These are phyloP conservation scores for Aspergillus hortae DNA, from an alignment of 2,329 filamentous ascomycete genomes.

Conservation along the genomic window DNA sequence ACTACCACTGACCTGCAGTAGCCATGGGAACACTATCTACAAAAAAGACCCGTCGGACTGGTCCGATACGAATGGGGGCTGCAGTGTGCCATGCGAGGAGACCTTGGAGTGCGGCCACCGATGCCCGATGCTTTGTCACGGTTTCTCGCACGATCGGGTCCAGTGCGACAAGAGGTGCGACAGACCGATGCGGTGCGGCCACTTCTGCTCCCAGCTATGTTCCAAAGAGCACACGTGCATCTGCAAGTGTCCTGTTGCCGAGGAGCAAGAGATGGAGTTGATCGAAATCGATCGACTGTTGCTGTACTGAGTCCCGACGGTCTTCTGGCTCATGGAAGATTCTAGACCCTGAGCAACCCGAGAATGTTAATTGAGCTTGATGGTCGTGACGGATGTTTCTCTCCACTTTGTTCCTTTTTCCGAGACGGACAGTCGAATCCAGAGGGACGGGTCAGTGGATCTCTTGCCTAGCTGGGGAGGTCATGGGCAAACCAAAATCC, in stretches of 20 bases:
- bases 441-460: too few relatives aligned
- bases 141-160: slow-evolving; percentile 38
- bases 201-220: slow-evolving; percentile 34
- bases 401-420: too few relatives aligned
- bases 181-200: slow-evolving; percentile 35
- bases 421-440: too few relatives aligned
- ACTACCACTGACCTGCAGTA: slow-evolving; percentile 62
- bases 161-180: slow-evolving; percentile 33
- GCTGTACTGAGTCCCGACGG: too few relatives aligned
- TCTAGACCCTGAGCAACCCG: too few relatives aligned
- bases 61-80: slow-evolving; percentile 53
- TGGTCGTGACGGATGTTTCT: too few relatives aligned
- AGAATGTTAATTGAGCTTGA: too few relatives aligned
- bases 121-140: slow-evolving; percentile 53
- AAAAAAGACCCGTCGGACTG: slow-evolving; percentile 56
- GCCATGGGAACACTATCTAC: slow-evolving; percentile 52
- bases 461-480: too few relatives aligned
- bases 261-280: too few relatives aligned
- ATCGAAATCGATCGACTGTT: too few relatives aligned
- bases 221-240: slow-evolving; percentile 23
- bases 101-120: slow-evolving; percentile 49
- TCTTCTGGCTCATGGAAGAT: too few relatives aligned
- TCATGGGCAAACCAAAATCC: too few relatives aligned
- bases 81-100: slow-evolving; percentile 45
- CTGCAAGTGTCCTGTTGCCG: slow-evolving; percentile 23